Evolutionary conservation across 768 basidiomycete species (phyloP).

Genomic region (Tephrocybe sp.): DNA sequence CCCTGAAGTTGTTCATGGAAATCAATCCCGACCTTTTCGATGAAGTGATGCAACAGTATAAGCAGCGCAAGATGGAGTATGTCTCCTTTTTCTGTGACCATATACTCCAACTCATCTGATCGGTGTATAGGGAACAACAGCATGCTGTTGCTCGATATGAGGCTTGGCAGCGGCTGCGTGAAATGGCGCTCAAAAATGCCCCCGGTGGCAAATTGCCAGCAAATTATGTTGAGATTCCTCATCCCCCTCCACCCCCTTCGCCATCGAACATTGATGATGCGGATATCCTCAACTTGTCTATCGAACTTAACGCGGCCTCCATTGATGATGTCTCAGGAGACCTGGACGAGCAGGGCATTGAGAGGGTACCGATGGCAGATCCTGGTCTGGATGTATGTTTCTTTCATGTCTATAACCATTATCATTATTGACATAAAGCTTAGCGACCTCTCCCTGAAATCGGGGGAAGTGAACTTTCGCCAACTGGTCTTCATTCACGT

Average conservation of each 20-base stretch:
- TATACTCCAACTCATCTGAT: not conserved
- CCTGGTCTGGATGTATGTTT: slow-evolving; percentile 79
- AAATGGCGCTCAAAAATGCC: slow-evolving; percentile 70
- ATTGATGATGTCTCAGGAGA: slow-evolving; percentile 72
- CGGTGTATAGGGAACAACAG: slow-evolving; percentile 71
- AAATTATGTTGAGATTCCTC: slow-evolving; percentile 66
- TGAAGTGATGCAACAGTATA: slow-evolving; percentile 90
- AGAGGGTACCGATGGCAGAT: slow-evolving; percentile 90
- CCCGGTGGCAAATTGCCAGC: slow-evolving; percentile 66
- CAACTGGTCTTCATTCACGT: slow-evolving; percentile 77
- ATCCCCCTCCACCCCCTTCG: slow-evolving; percentile 67
- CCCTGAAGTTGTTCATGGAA: slow-evolving; percentile 98
- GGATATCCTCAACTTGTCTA: slow-evolving; percentile 84
- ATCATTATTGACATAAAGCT: not conserved
- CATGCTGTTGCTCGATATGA: slow-evolving; percentile 82
- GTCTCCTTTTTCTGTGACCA: slow-evolving; percentile 28
- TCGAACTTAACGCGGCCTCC: slow-evolving; percentile 83
- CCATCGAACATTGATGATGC: slow-evolving; percentile 76
- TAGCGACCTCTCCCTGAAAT: slow-evolving; percentile 70
- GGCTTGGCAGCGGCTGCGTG: slow-evolving; percentile 85
- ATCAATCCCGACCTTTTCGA: slow-evolving; percentile 97
- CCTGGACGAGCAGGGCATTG: slow-evolving; percentile 78
- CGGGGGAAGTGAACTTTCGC: slow-evolving; percentile 52
- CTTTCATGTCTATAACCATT: slow-evolving; percentile 1
- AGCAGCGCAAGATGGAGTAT: slow-evolving; percentile 80